These are phyloP conservation scores for Kodamaea nitidulidarum DNA, from an alignment of 805 yeast genomes.

Conservation along the genomic window DNA sequence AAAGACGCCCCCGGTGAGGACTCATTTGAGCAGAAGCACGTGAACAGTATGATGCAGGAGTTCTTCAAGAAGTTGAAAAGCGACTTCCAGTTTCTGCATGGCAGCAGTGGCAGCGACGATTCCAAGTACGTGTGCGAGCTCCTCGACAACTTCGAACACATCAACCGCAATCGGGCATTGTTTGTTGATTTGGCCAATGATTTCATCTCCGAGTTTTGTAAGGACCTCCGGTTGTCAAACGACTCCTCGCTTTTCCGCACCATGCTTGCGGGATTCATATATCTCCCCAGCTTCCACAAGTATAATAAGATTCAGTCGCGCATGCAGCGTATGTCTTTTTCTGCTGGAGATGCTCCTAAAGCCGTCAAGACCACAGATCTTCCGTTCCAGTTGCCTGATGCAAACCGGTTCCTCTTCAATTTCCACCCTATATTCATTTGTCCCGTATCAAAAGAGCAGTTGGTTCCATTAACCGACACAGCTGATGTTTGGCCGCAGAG, in stretches of 20 bases:
- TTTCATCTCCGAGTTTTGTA: constrained; percentile 37
- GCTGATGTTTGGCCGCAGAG: constrained; percentile 2
- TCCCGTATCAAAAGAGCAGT: constrained; percentile 42
- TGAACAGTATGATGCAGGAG: constrained; percentile 18
- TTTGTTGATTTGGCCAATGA: constrained; percentile 36
- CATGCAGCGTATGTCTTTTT: constrained; percentile 13
- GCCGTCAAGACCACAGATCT: constrained; percentile 21
- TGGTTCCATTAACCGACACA: constrained; percentile 28
- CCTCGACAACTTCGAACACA: constrained; percentile 25
- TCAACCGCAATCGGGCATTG: constrained; percentile 26
- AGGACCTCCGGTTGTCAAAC: constrained; percentile 32
- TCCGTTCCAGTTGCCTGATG: constrained; percentile 41
- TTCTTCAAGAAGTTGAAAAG: constrained; percentile 23
- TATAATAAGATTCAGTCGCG: constrained; percentile 34
- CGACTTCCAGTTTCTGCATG: constrained; percentile 18
- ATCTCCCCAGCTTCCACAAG: constrained; percentile 41
- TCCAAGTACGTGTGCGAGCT: constrained; percentile 30
- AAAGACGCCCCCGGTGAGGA: constrained; percentile 7
- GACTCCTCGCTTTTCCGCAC: constrained; percentile 41
- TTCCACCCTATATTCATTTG: constrained; percentile 45
- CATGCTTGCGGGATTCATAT: constrained; percentile 36
- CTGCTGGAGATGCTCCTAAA: constrained; percentile 7
- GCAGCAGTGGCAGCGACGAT: constrained; percentile 17
- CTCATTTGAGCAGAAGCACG: constrained; percentile 15
- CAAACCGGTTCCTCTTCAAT: constrained; percentile 35